These are phyloP conservation scores for Terana coerulea DNA, from an alignment of 768 basidiomycete species.

Conservation along the genomic window DNA sequence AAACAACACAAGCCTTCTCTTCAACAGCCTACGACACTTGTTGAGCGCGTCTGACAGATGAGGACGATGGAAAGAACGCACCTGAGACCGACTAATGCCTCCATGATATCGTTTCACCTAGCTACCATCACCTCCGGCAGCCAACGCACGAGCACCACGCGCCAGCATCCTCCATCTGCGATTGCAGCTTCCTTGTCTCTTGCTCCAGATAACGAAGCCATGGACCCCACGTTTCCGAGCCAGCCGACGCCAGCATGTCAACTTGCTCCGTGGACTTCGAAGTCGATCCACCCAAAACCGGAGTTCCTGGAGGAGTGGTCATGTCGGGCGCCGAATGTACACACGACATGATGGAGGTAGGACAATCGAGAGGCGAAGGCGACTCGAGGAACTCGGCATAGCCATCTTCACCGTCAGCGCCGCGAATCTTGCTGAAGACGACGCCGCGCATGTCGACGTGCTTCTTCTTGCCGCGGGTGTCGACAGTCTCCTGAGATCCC, in stretches of 20 bases:
- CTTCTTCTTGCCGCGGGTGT: conserved; percentile 2
- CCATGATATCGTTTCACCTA: no score
- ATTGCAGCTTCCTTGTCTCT: conserved; percentile 10
- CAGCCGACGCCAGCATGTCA: neutral
- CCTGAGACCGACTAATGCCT: no score
- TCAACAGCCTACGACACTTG: no score
- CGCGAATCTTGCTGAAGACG: conserved; percentile 13
- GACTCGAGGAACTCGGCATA: conserved; percentile 12
- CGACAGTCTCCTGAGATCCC: conserved; percentile 1
- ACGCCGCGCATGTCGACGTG: conserved; percentile 9
- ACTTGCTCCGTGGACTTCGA: no score
- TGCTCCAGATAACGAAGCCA: conserved; percentile 9
- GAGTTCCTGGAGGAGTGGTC: no score
- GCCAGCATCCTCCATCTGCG: conserved; percentile 10
- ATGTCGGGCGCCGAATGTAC: no score
- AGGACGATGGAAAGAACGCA: no score
- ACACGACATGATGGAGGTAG: neutral
- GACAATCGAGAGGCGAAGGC: conserved; percentile 1
- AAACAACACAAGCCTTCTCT: no score
- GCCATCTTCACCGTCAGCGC: conserved; percentile 9
- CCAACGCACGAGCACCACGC: conserved; percentile 7
- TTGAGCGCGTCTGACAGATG: no score
- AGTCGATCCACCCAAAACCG: no score
- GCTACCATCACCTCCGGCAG: neutral
- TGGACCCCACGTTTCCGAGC: neutral